These are phyloP conservation scores for Colletotrichum paranaense DNA, from an alignment of 2,329 filamentous ascomycete species.

Conservation along the genomic window DNA sequence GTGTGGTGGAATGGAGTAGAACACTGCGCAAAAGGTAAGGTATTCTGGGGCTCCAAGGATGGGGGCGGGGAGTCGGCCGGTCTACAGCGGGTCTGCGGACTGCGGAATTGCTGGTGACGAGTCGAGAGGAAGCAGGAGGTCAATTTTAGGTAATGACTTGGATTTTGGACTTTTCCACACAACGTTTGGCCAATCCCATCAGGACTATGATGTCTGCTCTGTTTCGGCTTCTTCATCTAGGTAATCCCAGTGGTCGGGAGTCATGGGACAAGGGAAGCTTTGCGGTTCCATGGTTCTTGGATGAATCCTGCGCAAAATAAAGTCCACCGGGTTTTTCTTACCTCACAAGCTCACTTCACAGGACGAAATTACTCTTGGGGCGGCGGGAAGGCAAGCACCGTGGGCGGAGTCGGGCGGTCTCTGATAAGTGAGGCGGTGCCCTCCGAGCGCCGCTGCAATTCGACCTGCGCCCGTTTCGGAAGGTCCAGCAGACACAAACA, in stretches of 20 bases:
- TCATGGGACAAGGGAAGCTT: constrained; percentile 12
- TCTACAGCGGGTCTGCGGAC: neutral
- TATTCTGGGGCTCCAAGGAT: constrained; percentile 21
- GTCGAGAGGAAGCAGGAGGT: neutral
- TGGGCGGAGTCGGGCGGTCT: constrained; percentile 15
- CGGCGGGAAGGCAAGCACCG: neutral
- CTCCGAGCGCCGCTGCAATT: constrained; percentile 18
- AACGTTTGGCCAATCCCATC: constrained; percentile 1
- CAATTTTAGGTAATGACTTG: neutral
- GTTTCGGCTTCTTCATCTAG: neutral
- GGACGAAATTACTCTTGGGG: neutral
- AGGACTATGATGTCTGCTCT: constrained; percentile 22
- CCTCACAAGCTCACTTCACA: neutral
- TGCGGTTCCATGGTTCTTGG: constrained; percentile 2
- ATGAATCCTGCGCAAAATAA: neutral
- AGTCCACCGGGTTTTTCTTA: neutral
- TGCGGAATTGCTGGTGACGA: neutral
- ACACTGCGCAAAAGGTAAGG: neutral
- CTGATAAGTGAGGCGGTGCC: constrained; percentile 23
- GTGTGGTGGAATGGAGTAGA: neutral
- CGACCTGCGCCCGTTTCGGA: constrained; percentile 21
- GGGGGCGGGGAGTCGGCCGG: constrained; percentile 20
- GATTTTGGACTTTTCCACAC: neutral
- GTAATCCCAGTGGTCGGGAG: neutral
- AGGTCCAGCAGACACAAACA: constrained; percentile 11